Base-by-base conservation (phyloP, 441 rosid species). In the Isatis lusitanica region DNA sequence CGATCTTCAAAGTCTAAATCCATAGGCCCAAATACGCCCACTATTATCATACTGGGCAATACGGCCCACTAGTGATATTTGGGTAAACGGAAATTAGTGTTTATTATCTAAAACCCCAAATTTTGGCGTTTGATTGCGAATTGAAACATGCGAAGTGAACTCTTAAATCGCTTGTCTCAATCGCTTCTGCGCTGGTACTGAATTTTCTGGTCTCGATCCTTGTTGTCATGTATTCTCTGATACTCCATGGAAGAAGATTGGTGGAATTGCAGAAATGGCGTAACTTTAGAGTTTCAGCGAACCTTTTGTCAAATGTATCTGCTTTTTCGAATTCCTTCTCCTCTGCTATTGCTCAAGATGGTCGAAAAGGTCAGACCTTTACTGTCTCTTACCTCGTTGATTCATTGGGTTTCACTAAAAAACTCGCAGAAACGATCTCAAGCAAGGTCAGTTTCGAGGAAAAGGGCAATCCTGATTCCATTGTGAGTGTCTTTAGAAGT, bases 361-460 rank as follows among this genome's bases (percentile, higher is more conserved):
- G 12, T 42, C 38, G 38, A 21, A 62, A 42, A 26, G 66, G 52
- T 10, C 7, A 26, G 38, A 42, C 5, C 17, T 62, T 62, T 26
- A 42, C 52, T 2, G 52, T 43, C 38, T 42, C 66, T 16, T 62
- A 42, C 51, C 66, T 62, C 39, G 66, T 62, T 28, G 9, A 15
- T 4, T 63, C 67, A 0, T 3, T 63, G 9, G 67, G 67, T 9
- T 26, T 62, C 4, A 9, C 66, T 5, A 42, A 1, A 9, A 62
- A 42, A 26, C 52, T 62, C 9, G 38, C 66, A 1, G 66, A 42
- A 26, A 4, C 39, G 0, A 28, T 63, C 52, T 63, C 39, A 0
- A 43, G 15, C 26, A 55, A 59, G n/a, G 74, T 79, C n/a, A 61
- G 59, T 2, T 58, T 68, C 3, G 80, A 77, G 46, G 58, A 4